Conservation (phyloP, 2,329 filamentous ascomycete species). For the Clonostachys byssicola region DNA sequence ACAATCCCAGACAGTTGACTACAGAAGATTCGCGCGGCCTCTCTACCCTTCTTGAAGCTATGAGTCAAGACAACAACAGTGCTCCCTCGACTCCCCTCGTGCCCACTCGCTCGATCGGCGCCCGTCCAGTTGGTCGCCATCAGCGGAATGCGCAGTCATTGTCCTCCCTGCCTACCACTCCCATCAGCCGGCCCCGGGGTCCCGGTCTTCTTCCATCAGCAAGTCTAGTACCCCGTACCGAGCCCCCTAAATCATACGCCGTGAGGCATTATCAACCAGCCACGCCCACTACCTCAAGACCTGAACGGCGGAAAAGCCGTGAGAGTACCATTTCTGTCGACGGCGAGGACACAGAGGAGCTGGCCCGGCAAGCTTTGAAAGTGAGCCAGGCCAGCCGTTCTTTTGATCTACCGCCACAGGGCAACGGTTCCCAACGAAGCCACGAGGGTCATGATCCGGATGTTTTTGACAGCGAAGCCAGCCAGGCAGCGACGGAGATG, state of each 20-base stretch:
- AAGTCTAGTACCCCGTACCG: constrained; percentile 57
- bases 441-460: constrained; percentile 34
- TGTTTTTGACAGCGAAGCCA: constrained; percentile 71
- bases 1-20: constrained; percentile 47
- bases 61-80: constrained; percentile 67
- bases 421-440: background rate
- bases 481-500: constrained; percentile 72
- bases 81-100: constrained; percentile 66
- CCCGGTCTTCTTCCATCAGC: constrained; percentile 56
- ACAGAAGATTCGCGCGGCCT: constrained; percentile 50
- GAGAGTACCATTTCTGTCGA: constrained; percentile 82
- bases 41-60: constrained; percentile 75
- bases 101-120: constrained; percentile 36
- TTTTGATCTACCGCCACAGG: no score
- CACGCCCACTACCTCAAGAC: constrained; percentile 31
- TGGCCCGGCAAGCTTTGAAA: constrained; percentile 49
- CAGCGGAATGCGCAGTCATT: constrained; percentile 75
- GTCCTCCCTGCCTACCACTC: constrained; percentile 79
- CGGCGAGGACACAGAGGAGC: constrained; percentile 50
- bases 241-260: constrained; percentile 43
- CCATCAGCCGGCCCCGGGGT: constrained; percentile 47
- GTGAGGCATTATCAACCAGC: constrained; percentile 34
- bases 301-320: constrained; percentile 60
- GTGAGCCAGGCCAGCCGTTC: constrained; percentile 40
- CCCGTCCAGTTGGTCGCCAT: constrained; percentile 49